Evolutionary conservation across 345 rosid genomes (phyloP), one percentile per base, ranked within the genome.

Genomic region (Combretum micranthum): DNA sequence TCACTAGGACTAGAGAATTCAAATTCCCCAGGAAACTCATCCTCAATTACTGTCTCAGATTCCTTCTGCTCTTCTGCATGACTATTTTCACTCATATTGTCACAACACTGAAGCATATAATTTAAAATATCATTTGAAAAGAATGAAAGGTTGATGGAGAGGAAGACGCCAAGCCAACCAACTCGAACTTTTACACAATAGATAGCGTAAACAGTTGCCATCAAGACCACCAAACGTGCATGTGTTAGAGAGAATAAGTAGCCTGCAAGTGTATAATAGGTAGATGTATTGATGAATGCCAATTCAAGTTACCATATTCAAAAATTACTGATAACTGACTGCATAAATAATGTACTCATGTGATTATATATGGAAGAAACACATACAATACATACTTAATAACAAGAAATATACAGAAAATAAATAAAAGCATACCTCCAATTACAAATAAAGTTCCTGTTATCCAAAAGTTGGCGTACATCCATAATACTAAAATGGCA

Each of bases 391-490:
- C 25, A 50, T 12, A 50, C 26, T 26, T 20, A 12, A 50, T 16
- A 13, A 20, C 15, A 50, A 16, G 47, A 54, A 17, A 68, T 61
- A 62, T 50, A 42, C 13, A 4, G 18, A 48, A 42, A 9, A 26
- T 42, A 52, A 65, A 63, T 20, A 10, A 46, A 65, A 46, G 12
- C 80, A 71, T 87, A 85, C 99, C 99, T 87, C 97, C 99, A 55
- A 93, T 80, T 64, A 90, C 72, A 78, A 90, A 90, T 66, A 93
- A 76, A 47, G 90, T 75, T 66, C 97, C 97, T 3, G 96, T 82
- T 74, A 93, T 90, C 97, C 96, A 93, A 71, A 90, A 87, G 88
- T 87, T 93, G 66, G 99, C 99, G 66, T 75, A 85, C 97, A 89
- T 89, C 99, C 99, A 90, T 52, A 93, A 70, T 66, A 87, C 72